Evolutionary conservation across 495 filamentous ascomycete genomes (phyloP).

Genomic region (Tetracladium setigerum): DNA sequence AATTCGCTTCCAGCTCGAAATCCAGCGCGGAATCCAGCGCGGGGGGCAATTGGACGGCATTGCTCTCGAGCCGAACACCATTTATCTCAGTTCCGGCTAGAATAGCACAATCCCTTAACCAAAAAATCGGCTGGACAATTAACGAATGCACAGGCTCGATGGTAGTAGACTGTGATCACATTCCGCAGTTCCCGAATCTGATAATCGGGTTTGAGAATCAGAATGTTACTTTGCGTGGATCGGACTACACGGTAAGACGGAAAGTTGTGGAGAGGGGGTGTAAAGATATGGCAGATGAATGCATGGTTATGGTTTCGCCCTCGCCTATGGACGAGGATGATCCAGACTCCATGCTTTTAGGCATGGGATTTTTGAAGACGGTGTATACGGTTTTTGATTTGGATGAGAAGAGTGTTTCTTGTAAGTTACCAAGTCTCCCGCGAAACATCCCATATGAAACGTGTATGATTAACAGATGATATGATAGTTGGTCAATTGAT

Average conservation of each 20-base stretch:
- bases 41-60: too few species aligned
- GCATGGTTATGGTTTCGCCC: background rate
- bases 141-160: background rate
- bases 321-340: background rate
- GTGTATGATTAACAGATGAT: too few species aligned
- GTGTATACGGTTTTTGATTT: slow-evolving; percentile 1
- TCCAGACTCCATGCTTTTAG: background rate
- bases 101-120: background rate
- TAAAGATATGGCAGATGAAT: background rate
- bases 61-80: background rate
- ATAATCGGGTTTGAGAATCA: background rate
- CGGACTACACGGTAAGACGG: background rate
- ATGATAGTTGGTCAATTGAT: too few species aligned
- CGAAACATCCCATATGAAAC: slow-evolving; percentile 6
- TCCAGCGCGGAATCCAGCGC: too few species aligned
- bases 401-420: slow-evolving; percentile 4
- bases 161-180: background rate
- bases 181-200: background rate
- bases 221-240: slow-evolving; percentile 2
- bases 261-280: background rate
- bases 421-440: slow-evolving; percentile 4
- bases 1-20: too few species aligned
- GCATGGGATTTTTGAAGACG: background rate
- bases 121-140: background rate
- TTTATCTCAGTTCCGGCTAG: background rate